Base-by-base conservation (phyloP, 306 rosid species). In the Trifolium subterraneum region DNA sequence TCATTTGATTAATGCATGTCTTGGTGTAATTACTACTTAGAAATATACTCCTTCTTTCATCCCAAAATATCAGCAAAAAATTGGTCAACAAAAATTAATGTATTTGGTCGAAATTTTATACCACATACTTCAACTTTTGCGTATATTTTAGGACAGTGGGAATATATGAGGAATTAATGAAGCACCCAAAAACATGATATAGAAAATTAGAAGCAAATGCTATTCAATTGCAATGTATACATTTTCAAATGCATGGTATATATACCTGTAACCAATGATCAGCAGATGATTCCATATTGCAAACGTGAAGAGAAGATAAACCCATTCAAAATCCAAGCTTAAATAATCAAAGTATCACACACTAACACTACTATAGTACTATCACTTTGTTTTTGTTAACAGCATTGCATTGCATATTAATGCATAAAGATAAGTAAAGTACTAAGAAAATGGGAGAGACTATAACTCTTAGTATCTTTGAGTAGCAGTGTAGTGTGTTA, bases 221-320 rank as follows among this genome's bases (percentile, higher is more conserved):
- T 23, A 47, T 1, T 15, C 2, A 66, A 62, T 51, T 36, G 39
- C 10, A 36, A 36, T 36, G 38, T 35, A 35, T 35, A 35, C 2
- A 35, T 35, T 6, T 35, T 35, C 2, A 35, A 35, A 23, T 25
- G 47, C 15, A 11, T 67, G 55, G 22, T 31, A 69, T 63, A 55
- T 20, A 29, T 89, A 94, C 99, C 97, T 94, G 99, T 8, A 94
- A 79, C 99, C 98, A 94, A 70, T 84, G 80, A 71, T 92, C 96
- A 47, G 99, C 79, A 10, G 98, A 87, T 13, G 98, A 88, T 44
- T 94, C 97, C 93, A 94, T 92, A 56, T 56, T 56, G 88, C 96
- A 88, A 72, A 86, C 93, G 79, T 94, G 96, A 39, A 92, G 88
- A 72, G 99, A 85, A 64, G 91, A 85, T 56, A 92, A 88, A 70